phyloP scores from a whole-genome alignment of 495 filamentous ascomycete species.

The Penicillium daleae region DNA sequence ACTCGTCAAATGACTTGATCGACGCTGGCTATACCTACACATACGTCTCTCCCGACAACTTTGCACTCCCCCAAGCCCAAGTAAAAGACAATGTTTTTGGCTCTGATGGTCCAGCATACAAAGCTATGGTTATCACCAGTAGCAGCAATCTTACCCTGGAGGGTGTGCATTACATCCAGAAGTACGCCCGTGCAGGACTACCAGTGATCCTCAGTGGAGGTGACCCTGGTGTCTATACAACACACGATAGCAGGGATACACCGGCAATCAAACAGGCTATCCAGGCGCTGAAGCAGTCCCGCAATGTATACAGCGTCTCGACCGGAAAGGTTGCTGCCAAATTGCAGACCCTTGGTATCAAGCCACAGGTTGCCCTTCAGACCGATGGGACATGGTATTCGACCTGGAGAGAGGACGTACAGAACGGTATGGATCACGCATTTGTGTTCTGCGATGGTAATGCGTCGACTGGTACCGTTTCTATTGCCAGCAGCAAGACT shows the following conservation, averaged over 20 bases:
- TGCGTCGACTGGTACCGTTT: constrained; percentile 31
- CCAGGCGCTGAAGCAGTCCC: constrained; percentile 18
- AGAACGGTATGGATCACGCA: constrained; percentile 34
- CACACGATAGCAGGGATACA: constrained; percentile 7
- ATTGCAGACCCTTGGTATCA: constrained; percentile 26
- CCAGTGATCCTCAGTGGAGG: constrained; percentile 21
- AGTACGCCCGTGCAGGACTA: constrained; percentile 46
- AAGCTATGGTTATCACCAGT: constrained; percentile 47
- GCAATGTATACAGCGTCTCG: constrained; percentile 24
- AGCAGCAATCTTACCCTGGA: constrained; percentile 43
- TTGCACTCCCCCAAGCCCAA: constrained; percentile 36
- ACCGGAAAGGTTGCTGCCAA: constrained; percentile 25
- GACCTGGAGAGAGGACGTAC: constrained; percentile 31
- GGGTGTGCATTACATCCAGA: constrained; percentile 38
- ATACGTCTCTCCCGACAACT: constrained; percentile 55
- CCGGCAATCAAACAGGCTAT: constrained; percentile 16
- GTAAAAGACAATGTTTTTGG: constrained; percentile 43
- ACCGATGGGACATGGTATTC: constrained; percentile 43
- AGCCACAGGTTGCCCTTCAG: constrained; percentile 23
- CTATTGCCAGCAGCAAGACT: constrained; percentile 25
- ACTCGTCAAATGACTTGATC: constrained; percentile 24
- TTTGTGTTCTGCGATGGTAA: constrained; percentile 44
- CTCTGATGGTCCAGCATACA: constrained; percentile 45
- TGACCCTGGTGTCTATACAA: constrained; percentile 15
- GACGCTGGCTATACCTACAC: constrained; percentile 45